These are phyloP conservation scores for Auricularia auricula-judae DNA, from an alignment of 768 basidiomycete species.

Conservation along the genomic window DNA sequence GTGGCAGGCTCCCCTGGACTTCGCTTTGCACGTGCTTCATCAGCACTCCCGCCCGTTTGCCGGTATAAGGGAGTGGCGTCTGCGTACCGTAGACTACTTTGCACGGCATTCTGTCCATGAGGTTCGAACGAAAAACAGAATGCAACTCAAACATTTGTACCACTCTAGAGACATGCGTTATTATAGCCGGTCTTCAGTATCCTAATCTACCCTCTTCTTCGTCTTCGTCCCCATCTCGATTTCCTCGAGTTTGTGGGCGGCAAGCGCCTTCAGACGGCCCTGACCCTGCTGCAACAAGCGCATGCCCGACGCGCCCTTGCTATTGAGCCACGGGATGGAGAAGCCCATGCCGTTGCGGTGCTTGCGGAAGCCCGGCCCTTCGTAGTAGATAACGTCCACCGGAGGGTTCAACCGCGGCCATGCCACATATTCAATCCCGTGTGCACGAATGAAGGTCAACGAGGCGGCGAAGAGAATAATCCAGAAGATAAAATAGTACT, in stretches of 20 bases:
- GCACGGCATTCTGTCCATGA: no score
- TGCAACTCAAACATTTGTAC: no score
- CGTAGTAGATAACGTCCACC: conserved; percentile 68
- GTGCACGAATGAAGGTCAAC: conserved; percentile 60
- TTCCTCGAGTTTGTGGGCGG: conserved; percentile 41
- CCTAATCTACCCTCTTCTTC: conserved; percentile 51
- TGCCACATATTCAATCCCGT: conserved; percentile 90
- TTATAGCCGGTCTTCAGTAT: conserved; percentile 4
- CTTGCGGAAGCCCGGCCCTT: conserved; percentile 78
- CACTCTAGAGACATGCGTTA: conserved; percentile 6
- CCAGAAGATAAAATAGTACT: conserved; percentile 81
- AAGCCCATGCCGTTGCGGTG: conserved; percentile 66
- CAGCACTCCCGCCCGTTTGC: no score
- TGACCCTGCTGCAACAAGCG: conserved; percentile 29
- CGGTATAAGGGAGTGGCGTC: no score
- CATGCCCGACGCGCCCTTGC: conserved; percentile 22
- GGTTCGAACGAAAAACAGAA: no score
- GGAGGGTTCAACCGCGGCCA: conserved; percentile 86
- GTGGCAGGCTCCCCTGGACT: no score
- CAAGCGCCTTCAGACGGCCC: conserved; percentile 18
- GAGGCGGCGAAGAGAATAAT: conserved; percentile 50
- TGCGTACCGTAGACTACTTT: no score
- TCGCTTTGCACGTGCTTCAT: no score
- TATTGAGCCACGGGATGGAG: conserved; percentile 24
- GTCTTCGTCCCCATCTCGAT: conserved; percentile 74